These are phyloP conservation scores for Rhodotorula babjevae DNA, from an alignment of 768 basidiomycete genomes.

Conservation along the genomic window DNA sequence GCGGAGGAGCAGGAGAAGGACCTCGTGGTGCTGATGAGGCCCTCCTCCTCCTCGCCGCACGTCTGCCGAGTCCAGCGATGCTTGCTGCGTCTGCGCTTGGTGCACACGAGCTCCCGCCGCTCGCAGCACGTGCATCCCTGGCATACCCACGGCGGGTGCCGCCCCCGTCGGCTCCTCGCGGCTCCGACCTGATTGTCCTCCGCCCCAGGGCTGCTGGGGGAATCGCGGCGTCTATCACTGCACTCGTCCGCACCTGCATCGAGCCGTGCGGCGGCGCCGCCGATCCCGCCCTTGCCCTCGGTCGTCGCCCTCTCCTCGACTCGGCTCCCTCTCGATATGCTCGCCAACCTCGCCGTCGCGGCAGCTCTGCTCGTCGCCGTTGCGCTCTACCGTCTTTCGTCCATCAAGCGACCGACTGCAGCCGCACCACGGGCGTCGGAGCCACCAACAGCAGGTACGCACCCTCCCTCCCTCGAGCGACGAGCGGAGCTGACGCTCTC, in stretches of 20 bases:
- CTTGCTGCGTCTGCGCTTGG: no score
- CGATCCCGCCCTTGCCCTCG: neutral
- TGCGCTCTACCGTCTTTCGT: neutral
- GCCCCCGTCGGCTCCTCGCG: no score
- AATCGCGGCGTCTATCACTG: neutral
- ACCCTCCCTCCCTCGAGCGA: no score
- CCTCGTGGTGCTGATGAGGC: no score
- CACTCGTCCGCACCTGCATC: no score
- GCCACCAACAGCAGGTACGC: neutral
- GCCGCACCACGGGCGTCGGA: neutral
- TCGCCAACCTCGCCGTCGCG: neutral
- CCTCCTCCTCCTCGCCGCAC: no score
- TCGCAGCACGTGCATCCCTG: neutral
- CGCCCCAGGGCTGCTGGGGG: no score
- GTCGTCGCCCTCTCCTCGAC: neutral
- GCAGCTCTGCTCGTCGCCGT: neutral
- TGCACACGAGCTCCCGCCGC: neutral
- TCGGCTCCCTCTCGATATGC: neutral
- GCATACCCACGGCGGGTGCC: no score
- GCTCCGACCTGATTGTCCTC: no score
- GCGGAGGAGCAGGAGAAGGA: no score
- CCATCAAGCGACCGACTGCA: neutral
- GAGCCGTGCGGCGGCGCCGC: no score
- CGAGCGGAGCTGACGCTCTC: neutral
- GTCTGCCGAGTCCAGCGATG: no score